A percentile compares a stretch with the other conserved stretches of the same genome.
Evolutionary conservation across 768 basidiomycete genomes (phyloP).

Genomic region (Lentinula lateritia): DNA sequence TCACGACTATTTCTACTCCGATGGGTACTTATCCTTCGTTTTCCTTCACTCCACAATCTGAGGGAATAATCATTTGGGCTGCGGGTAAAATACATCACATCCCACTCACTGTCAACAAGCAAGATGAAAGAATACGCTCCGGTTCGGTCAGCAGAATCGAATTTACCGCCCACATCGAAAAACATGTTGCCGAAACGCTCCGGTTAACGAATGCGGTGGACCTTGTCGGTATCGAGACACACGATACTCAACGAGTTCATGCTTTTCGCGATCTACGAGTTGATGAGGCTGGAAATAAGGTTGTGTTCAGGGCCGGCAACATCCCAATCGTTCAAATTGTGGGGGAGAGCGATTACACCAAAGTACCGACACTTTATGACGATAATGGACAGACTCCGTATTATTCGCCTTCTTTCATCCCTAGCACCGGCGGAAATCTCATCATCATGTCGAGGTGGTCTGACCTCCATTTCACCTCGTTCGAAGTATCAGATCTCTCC

Average conservation of each 20-base stretch:
- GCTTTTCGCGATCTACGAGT: slow-evolving; percentile 59
- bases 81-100: slow-evolving; percentile 64
- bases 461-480: slow-evolving; percentile 50
- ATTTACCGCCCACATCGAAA: slow-evolving; percentile 60
- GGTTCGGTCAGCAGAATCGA: slow-evolving; percentile 42
- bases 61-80: slow-evolving; percentile 68
- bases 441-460: slow-evolving; percentile 70
- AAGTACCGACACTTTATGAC: slow-evolving; percentile 45
- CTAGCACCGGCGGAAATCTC: slow-evolving; percentile 34
- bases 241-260: slow-evolving; percentile 47
- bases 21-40: slow-evolving; percentile 81
- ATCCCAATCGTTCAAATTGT: slow-evolving; percentile 45
- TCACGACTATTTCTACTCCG: slow-evolving; percentile 58
- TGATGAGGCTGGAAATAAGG: slow-evolving; percentile 46
- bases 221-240: slow-evolving; percentile 48
- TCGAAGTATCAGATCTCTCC: slow-evolving; percentile 57
- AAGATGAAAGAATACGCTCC: slow-evolving; percentile 44
- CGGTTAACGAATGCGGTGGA: slow-evolving; percentile 37
- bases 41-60: slow-evolving; percentile 55
- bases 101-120: slow-evolving; percentile 45
- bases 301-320: slow-evolving; percentile 67
- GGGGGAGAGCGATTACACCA: slow-evolving; percentile 22
- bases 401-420: slow-evolving; percentile 66
- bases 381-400: slow-evolving; percentile 39
- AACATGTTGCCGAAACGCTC: slow-evolving; percentile 59